Conservation (phyloP, 1,139 yeast genomes). For the Pichia sp. region DNA sequence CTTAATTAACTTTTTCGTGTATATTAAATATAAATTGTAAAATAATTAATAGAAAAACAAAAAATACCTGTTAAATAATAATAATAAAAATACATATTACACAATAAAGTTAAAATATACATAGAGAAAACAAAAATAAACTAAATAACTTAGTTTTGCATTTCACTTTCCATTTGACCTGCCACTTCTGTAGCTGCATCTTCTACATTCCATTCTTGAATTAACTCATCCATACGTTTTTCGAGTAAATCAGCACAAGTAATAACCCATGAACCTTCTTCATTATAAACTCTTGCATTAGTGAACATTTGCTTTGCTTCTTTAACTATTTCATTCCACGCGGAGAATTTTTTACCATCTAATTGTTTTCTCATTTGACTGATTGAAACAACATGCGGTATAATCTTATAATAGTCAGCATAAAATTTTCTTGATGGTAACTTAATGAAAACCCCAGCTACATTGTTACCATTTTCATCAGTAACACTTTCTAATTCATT, state of each 20-base stretch:
- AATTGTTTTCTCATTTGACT: slow-evolving; percentile 60
- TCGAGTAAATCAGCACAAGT: slow-evolving; percentile 71
- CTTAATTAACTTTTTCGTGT: slow-evolving; percentile 34
- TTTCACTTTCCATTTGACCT: not conserved
- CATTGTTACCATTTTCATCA: slow-evolving; percentile 33
- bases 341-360: slow-evolving; percentile 43
- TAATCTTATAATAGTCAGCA: slow-evolving; percentile 82
- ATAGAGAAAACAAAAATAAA: not conserved
- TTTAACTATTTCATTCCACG: slow-evolving; percentile 54
- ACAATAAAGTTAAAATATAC: not conserved
- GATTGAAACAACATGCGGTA: slow-evolving; percentile 75
- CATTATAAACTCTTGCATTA: slow-evolving; percentile 83
- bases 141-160: not conserved
- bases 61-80: not conserved
- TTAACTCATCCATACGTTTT: slow-evolving; percentile 21
- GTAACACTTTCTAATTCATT: slow-evolving; percentile 36
- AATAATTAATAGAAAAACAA: not conserved
- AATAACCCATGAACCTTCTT: slow-evolving; percentile 79
- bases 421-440: slow-evolving; percentile 68
- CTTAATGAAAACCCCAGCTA: slow-evolving; percentile 56
- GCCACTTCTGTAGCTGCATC: slow-evolving; percentile 1
- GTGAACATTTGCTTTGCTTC: slow-evolving; percentile 73
- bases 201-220: slow-evolving; percentile 12
- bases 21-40: slow-evolving; percentile 17
- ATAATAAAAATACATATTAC: not conserved